Evolutionary conservation across 2,329 filamentous ascomycete species (phyloP), one percentile per base, ranked within the genome.

Genomic region (Blastomyces silverae): DNA sequence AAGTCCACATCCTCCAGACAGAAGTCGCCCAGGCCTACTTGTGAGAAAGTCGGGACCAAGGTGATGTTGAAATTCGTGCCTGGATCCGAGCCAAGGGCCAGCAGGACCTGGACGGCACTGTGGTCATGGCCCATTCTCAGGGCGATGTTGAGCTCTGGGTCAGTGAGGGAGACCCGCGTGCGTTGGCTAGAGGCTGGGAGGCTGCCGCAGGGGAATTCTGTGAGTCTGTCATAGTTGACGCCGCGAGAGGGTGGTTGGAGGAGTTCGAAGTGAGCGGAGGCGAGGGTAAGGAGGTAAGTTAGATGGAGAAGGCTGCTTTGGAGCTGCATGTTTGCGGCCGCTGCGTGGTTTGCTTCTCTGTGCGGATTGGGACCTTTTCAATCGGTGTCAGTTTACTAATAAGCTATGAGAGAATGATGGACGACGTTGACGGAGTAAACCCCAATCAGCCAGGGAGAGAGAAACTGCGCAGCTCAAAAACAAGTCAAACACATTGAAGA

Each of bases 41-140:
- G 79, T 80, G 86, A 76, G 79, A 85, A 77, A 80, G 84, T 77
- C 2, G 84, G 84, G 1, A 85, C 83, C 37, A 91, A 80, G 44
- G 86, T 84, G 75, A 88, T 82, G 80, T 89, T 91, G 82, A 87
- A 92, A 75, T 85, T 85, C 71, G 80, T 81, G 57, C 79, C 79
- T 0, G 81, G 80, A 64, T 84, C 74, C 62, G 78, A 78, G 48
- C 83, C 83, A 20, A 86, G 72, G 37, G 80, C 81, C 61, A 86
- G 71, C 46, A 84, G 80, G 46, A 85, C 78, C 65, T 82, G 79
- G n/a, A 85, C 69, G 57, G 81, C 81, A 39, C 81, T 78, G 67
- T 80, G 78, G 15, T 79, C 76, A 70, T 86, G 83, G 65, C 81
- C 80, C 72, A 85, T 77, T 46, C 80, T 76, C 64, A 85, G 68